phyloP scores from a whole-genome alignment of 2,329 filamentous ascomycete genomes.

The Xylariaceae sp. region DNA sequence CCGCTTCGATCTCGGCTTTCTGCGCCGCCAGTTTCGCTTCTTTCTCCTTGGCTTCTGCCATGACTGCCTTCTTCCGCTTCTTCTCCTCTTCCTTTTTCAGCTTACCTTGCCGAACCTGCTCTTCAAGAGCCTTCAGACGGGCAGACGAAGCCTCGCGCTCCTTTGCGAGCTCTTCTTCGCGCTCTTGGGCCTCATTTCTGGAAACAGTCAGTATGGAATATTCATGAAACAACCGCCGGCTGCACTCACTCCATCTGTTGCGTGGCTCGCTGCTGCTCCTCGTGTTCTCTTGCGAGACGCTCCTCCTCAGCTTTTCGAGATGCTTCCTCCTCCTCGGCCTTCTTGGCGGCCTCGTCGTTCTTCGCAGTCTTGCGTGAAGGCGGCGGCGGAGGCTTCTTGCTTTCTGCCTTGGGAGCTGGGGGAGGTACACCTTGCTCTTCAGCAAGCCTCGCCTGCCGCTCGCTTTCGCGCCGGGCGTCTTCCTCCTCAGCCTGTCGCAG shows the following conservation, averaged over 20 bases:
- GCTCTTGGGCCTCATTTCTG: constrained; percentile 65
- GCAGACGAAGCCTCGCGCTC: constrained; percentile 77
- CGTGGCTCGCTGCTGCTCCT: constrained; percentile 66
- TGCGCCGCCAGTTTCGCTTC: constrained; percentile 77
- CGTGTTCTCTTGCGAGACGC: constrained; percentile 62
- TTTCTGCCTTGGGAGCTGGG: constrained; percentile 43
- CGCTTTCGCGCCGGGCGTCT: constrained; percentile 78
- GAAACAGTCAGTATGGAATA: constrained; percentile 10
- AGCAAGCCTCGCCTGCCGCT: constrained; percentile 74
- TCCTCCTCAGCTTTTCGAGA: constrained; percentile 58
- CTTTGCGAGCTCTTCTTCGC: constrained; percentile 72
- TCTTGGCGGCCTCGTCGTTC: constrained; percentile 38
- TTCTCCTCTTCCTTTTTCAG: constrained; percentile 96
- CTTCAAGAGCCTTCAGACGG: constrained; percentile 81
- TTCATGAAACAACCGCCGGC: background rate
- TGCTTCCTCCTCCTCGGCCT: constrained; percentile 43
- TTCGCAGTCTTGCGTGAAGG: constrained; percentile 65
- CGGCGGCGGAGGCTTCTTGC: constrained; percentile 66
- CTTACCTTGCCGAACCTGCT: constrained; percentile 89
- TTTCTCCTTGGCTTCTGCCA: constrained; percentile 80
- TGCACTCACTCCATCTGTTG: constrained; percentile 73
- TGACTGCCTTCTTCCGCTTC: constrained; percentile 79
- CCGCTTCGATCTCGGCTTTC: constrained; percentile 85
- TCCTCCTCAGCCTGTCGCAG: constrained; percentile 88
- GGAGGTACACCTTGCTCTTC: constrained; percentile 64